Conservation (phyloP, 139 green algal species). For the Chlorella vulgaris region DNA sequence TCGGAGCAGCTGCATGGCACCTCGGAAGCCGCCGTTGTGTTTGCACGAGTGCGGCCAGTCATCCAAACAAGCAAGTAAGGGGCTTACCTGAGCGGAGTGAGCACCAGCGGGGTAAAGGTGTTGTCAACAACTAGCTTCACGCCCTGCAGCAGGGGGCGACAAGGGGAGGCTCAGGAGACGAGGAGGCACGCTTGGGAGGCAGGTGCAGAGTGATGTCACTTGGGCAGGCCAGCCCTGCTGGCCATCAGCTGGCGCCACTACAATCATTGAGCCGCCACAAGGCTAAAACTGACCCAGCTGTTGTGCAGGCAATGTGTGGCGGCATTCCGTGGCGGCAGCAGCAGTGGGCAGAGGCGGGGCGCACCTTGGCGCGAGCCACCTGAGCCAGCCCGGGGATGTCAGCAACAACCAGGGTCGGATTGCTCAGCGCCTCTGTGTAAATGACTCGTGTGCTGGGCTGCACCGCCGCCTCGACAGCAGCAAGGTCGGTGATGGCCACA, state of each 20-base stretch:
- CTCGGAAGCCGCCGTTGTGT: neutral
- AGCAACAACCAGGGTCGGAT: conserved; percentile 73
- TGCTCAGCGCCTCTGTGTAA: conserved; percentile 69
- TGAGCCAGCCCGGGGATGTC: conserved; percentile 63
- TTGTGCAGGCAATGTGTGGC: too few species aligned
- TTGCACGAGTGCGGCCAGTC: neutral
- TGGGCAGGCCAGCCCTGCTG: too few species aligned
- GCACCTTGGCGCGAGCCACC: conserved; percentile 47
- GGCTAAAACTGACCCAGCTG: too few species aligned
- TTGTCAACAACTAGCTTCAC: conserved; percentile 79
- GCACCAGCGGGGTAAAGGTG: conserved; percentile 71
- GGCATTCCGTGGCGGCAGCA: neutral
- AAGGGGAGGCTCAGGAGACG: neutral
- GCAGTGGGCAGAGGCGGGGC: too few species aligned
- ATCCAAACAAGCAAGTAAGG: neutral
- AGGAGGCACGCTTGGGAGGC: neutral
- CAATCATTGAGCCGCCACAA: too few species aligned
- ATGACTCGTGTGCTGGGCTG: conserved; percentile 48
- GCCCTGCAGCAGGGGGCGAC: conserved; percentile 6
- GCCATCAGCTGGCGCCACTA: too few species aligned
- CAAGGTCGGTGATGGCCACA: conserved; percentile 67
- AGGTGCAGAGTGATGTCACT: neutral
- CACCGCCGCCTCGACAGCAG: conserved; percentile 52
- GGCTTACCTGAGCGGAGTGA: conserved; percentile 53
- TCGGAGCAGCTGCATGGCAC: neutral